Conservation (phyloP, 2,329 filamentous ascomycete species). For the Alternaria consortialis region DNA sequence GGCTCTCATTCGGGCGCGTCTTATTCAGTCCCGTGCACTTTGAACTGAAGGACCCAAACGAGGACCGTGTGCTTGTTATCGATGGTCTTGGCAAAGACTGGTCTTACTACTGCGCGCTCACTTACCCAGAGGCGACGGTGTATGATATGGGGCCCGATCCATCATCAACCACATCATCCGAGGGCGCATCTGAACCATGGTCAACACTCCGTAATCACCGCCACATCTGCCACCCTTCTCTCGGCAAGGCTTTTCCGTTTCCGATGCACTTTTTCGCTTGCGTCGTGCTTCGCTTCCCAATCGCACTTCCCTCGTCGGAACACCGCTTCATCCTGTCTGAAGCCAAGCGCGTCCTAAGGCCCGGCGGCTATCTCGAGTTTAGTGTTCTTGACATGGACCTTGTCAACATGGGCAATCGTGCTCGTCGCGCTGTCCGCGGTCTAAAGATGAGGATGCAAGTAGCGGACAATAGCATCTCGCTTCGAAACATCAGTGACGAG, state of each 20-base stretch:
- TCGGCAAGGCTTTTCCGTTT: slow-evolving; percentile 75
- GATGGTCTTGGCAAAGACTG: slow-evolving; percentile 90
- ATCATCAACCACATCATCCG: slow-evolving; percentile 28
- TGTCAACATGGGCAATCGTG: slow-evolving; percentile 80
- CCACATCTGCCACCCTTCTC: slow-evolving; percentile 73
- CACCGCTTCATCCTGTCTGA: slow-evolving; percentile 78
- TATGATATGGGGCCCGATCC: slow-evolving; percentile 69
- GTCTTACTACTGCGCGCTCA: slow-evolving; percentile 86
- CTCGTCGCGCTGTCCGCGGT: slow-evolving; percentile 72
- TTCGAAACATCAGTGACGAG: slow-evolving; percentile 64
- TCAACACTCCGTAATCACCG: slow-evolving; percentile 71
- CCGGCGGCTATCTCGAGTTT: slow-evolving; percentile 81
- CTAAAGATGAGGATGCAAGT: slow-evolving; percentile 76
- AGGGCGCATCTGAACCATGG: slow-evolving; percentile 39
- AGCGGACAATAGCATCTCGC: slow-evolving; percentile 66
- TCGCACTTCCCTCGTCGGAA: slow-evolving; percentile 71
- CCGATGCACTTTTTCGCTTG: slow-evolving; percentile 77
- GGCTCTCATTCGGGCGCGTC: slow-evolving; percentile 85
- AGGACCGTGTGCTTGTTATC: slow-evolving; percentile 76
- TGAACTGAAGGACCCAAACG: slow-evolving; percentile 66
- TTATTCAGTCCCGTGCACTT: slow-evolving; percentile 82
- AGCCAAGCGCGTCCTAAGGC: slow-evolving; percentile 78
- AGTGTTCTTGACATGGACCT: slow-evolving; percentile 81
- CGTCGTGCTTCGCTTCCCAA: slow-evolving; percentile 80
- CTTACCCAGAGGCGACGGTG: slow-evolving; percentile 76